Evolutionary conservation across 2,329 filamentous ascomycete species (phyloP).

Genomic region (Botrytis paeoniae): DNA sequence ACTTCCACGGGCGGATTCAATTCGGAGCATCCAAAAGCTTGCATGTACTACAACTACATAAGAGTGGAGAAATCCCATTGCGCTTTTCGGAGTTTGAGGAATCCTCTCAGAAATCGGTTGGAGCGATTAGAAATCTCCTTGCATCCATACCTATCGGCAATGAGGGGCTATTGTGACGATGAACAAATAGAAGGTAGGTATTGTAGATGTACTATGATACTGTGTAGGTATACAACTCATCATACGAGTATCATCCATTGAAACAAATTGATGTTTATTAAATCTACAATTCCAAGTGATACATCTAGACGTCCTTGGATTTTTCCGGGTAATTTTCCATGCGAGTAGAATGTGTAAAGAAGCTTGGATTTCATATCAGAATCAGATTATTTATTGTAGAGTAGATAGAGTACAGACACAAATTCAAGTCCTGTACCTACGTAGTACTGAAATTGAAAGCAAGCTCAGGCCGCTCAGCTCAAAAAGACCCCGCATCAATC

Average conservation of each 20-base stretch:
- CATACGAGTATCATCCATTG: background rate
- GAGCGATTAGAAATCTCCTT: slow-evolving; percentile 3
- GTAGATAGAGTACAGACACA: background rate
- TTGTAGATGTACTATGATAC: too few species aligned
- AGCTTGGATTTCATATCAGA: background rate
- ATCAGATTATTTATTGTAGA: background rate
- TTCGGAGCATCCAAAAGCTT: background rate
- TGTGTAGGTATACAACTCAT: too few species aligned
- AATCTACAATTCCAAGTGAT: background rate
- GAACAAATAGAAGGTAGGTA: background rate
- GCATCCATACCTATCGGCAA: background rate
- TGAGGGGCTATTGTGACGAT: background rate
- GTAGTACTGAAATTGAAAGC: background rate
- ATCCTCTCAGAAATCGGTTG: background rate
- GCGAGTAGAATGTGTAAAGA: background rate
- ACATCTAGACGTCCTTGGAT: background rate
- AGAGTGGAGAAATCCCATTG: background rate
- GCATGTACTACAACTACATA: background rate
- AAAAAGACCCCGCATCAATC: slow-evolving; percentile 5
- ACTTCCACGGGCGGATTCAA: background rate
- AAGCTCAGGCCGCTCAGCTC: slow-evolving; percentile 1
- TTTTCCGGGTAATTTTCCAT: background rate
- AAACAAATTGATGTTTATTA: background rate
- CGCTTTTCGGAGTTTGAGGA: slow-evolving; percentile 4
- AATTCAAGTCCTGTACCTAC: background rate